phyloP scores from a whole-genome alignment of 2,329 filamentous ascomycete species.

The Trichocomaceae sp. region DNA sequence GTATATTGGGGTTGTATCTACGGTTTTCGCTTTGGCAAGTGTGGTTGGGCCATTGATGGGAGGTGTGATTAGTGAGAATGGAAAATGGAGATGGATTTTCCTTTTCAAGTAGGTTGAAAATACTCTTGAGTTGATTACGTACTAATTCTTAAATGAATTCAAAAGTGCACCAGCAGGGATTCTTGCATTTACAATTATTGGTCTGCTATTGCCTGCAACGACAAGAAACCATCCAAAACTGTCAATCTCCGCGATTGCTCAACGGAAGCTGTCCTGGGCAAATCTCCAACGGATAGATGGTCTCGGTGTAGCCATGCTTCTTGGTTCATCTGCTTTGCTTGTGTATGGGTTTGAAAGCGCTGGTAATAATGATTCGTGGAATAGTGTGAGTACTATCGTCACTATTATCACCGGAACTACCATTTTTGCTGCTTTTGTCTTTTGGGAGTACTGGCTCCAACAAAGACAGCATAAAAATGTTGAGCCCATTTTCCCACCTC shows the following conservation, averaged over 20 bases:
- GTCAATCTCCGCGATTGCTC: neutral
- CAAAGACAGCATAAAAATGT: conserved; percentile 18
- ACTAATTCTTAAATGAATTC: neutral
- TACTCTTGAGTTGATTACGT: neutral
- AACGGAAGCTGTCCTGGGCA: conserved; percentile 3
- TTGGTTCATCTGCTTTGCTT: conserved; percentile 15
- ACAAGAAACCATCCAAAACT: neutral
- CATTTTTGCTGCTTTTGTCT: neutral
- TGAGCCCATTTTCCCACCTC: conserved; percentile 32
- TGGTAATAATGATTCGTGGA: conserved; percentile 14
- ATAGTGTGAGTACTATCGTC: conserved; percentile 9
- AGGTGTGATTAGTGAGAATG: conserved; percentile 16
- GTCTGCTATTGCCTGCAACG: neutral
- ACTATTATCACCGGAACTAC: conserved; percentile 2
- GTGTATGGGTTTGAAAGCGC: conserved; percentile 16
- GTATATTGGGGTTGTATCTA: conserved; percentile 11
- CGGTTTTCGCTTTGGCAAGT: conserved; percentile 14
- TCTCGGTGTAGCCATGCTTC: conserved; percentile 23
- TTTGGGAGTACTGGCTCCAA: conserved; percentile 25
- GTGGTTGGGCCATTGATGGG: conserved; percentile 19
- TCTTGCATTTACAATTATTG: neutral
- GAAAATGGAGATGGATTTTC: conserved; percentile 21
- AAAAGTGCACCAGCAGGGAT: conserved; percentile 6
- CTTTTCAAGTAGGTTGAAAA: conserved; percentile 14
- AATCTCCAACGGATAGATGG: conserved; percentile 24